Percentiles rank a stretch among this genome's conserved stretches.
These are phyloP conservation scores for Lactarius vividus DNA, from an alignment of 768 basidiomycete species.

Conservation along the genomic window DNA sequence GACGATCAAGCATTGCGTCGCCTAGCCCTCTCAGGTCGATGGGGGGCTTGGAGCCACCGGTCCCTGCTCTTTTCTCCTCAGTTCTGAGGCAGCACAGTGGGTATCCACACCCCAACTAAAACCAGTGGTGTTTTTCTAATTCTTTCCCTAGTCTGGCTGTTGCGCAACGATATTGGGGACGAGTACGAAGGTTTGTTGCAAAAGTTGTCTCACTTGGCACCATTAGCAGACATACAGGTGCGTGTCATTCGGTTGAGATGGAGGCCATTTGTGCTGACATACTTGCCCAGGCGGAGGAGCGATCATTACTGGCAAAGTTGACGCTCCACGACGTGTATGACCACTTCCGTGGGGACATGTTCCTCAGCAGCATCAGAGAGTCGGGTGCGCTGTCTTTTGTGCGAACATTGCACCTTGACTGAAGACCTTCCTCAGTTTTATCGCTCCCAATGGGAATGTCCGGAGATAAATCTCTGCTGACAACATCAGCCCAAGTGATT, in stretches of 20 bases:
- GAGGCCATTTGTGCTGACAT: neutral
- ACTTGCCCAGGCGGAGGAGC: constrained; percentile 62
- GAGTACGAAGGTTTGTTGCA: constrained; percentile 55
- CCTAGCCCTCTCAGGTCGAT: constrained; percentile 4
- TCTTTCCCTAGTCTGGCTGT: constrained; percentile 54
- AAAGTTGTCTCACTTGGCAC: constrained; percentile 54
- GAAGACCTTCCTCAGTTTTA: constrained; percentile 51
- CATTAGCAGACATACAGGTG: constrained; percentile 59
- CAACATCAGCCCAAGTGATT: constrained; percentile 54
- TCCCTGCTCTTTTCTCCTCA: constrained; percentile 57
- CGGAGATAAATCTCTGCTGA: constrained; percentile 39
- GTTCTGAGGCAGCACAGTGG: constrained; percentile 68
- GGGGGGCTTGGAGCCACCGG: constrained; percentile 44
- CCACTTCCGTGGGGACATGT: constrained; percentile 81
- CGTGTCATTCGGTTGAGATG: constrained; percentile 10
- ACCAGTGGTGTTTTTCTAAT: constrained; percentile 14
- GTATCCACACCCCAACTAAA: constrained; percentile 31
- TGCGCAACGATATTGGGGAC: constrained; percentile 54
- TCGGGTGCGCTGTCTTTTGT: constrained; percentile 59
- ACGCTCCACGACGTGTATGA: constrained; percentile 74
- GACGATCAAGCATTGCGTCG: constrained; percentile 24
- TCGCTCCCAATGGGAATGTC: constrained; percentile 80
- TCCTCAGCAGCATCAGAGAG: constrained; percentile 85
- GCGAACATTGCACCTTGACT: neutral
- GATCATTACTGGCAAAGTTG: constrained; percentile 71